Evolutionary conservation across 805 yeast species (phyloP), one percentile per base, ranked within the genome.

Genomic region (Torulaspora quercuum): DNA sequence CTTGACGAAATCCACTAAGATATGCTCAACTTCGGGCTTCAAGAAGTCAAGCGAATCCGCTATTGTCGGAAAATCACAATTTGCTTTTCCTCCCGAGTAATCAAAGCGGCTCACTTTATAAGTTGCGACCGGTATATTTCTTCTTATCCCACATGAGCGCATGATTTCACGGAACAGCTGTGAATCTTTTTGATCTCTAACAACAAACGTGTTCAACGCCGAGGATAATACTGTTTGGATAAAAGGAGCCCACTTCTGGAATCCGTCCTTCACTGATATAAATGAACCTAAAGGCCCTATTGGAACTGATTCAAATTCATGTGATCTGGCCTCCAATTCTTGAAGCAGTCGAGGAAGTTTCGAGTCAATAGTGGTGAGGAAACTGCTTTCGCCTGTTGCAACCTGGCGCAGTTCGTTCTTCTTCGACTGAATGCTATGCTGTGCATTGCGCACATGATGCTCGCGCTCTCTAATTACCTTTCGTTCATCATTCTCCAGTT

Each of bases 261-360:
- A 75, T 6, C 71, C 78, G 1, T 63, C 55, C 50, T 76, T 82
- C 9, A 90, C 64, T 4, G 73, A 66, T 2, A 87, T 66, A 41
- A 64, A 63, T 3, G 68, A 46, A 1, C 95, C 96, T 2, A 90
- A 45, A 0, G 98, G 98, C 0, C 97, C 97, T 11, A 81, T 58
- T 0, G 95, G 95, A 22, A 52, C 52, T 2, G 57, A 49, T 11
- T 68, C 69, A 68, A 74, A 79, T 10, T 59, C 49, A 0, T 46
- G 30, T 9, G 64, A 63, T 2, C 55, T 48, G 23, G 38, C 33
- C 17, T 60, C 45, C 5, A 80, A 71, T 4, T 64, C 73, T 3
- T 52, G 45, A 15, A 79, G 48, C 5, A 80, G 52, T 2, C 40
- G 32, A 6, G 59, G 59, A 53, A 78, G 70, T 5, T 64, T 61